Evolutionary conservation across 352 stramenopile species (phyloP), one percentile per base, ranked within the genome.

Genomic region (Pythium vanterpoolii): DNA sequence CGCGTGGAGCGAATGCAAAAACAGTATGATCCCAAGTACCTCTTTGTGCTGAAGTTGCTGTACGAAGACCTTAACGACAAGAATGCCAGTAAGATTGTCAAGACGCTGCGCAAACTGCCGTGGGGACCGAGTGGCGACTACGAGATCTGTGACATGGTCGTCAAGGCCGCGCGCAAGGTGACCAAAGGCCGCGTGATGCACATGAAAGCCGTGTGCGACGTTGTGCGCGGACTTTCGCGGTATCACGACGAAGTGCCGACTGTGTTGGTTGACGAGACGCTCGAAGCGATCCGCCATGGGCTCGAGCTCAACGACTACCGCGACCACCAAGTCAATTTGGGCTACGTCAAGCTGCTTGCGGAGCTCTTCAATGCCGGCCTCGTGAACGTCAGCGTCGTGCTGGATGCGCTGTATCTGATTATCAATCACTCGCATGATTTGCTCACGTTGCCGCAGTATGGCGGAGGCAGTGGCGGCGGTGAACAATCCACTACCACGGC

Each of bases 351-450:
- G 56, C 65, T 99, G 10, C 74, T 99, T 10, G 96, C 93, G 5
- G 96, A 99, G 57, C 71, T 99, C 16, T 98, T 96, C 74, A 96
- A 91, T 55, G 84, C 79, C 49, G 85, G 80, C 6, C 73, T 98
- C 10, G 87, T 98, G 49, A 93, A 87, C 38, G 90, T 87, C 45
- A 93, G 93, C 34, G 79, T 98, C 3, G 72, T 98, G 43, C 84
- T 99, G 40, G 92, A 98, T 43, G 90, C 90, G 54, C 73, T 99
- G 13, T 97, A 98, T 63, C 74, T 96, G 31, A 76, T 99, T 30
- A 80, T 99, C 47, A 91, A 99, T 62, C 89, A 98, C 69, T 97
- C 94, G 33, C 97, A 99, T 58, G 90, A 98, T 49, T 84, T 99
- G 53, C 71, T 89, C 34, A 76, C 55, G 16, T 59, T 90, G 9